Evolutionary conservation across 2,329 filamentous ascomycete genomes (phyloP).

Genomic region (Penicillium fuscoglaucum): DNA sequence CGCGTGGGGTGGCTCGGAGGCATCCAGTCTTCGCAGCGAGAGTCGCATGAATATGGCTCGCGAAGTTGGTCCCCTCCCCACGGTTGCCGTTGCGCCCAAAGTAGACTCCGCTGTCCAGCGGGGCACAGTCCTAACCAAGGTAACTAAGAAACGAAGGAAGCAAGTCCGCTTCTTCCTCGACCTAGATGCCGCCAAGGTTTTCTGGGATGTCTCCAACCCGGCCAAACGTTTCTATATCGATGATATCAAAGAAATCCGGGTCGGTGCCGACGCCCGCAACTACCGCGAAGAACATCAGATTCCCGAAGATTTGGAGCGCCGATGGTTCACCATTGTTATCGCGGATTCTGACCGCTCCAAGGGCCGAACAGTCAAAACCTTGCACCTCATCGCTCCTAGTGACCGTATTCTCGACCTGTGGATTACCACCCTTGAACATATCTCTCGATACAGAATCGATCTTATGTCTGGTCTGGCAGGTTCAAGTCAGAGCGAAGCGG

Average conservation of each 20-base stretch:
- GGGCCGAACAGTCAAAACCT: slow-evolving; percentile 67
- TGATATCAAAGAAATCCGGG: slow-evolving; percentile 87
- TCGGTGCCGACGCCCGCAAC: slow-evolving; percentile 79
- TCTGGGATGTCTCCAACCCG: slow-evolving; percentile 77
- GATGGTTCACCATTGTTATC: slow-evolving; percentile 91
- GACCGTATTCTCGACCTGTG: slow-evolving; percentile 72
- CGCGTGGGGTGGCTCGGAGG: slow-evolving; percentile 44
- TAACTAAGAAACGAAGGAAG: slow-evolving; percentile 78
- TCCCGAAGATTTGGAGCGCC: slow-evolving; percentile 63
- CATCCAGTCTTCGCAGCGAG: slow-evolving; percentile 42
- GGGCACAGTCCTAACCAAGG: slow-evolving; percentile 76
- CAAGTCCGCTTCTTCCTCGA: slow-evolving; percentile 77
- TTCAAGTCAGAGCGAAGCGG: slow-evolving; percentile 71
- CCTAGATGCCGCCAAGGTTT: slow-evolving; percentile 78
- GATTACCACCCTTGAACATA: slow-evolving; percentile 79
- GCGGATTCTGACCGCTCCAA: slow-evolving; percentile 75
- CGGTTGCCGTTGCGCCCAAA: slow-evolving; percentile 58
- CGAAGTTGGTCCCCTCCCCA: slow-evolving; percentile 30
- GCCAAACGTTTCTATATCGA: slow-evolving; percentile 90
- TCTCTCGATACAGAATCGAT: slow-evolving; percentile 82
- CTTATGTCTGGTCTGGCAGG: slow-evolving; percentile 87
- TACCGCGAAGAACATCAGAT: slow-evolving; percentile 83
- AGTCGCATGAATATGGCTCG: slow-evolving; percentile 34
- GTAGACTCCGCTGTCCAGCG: slow-evolving; percentile 74
- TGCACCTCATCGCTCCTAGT: slow-evolving; percentile 82